Percentiles rank a stretch among this genome's conserved stretches.
Evolutionary conservation across 306 rosid genomes (phyloP).

Genomic region (Gastrolobium bilobum): DNA sequence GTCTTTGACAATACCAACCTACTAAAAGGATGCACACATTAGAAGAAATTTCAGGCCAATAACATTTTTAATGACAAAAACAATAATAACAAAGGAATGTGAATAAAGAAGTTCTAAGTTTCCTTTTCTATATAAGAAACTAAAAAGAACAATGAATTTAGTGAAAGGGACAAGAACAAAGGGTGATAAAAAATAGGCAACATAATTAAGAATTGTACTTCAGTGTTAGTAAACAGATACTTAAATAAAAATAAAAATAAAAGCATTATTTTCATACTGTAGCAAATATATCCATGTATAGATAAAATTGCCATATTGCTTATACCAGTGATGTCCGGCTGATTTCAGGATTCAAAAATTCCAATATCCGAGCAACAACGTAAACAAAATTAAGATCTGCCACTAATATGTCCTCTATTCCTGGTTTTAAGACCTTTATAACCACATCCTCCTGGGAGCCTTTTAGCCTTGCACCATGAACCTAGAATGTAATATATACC

Average conservation of each 20-base stretch:
- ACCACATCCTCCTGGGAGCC: constrained; percentile 95
- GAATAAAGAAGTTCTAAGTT: constrained; percentile 30
- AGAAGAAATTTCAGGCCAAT: constrained; percentile 48
- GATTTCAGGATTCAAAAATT: constrained; percentile 92
- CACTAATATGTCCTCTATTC: constrained; percentile 89
- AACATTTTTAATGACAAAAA: constrained; percentile 26
- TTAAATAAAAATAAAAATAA: not conserved
- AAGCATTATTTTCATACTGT: constrained; percentile 15
- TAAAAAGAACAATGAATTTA: constrained; percentile 33
- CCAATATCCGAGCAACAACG: constrained; percentile 88
- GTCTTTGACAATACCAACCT: constrained; percentile 95
- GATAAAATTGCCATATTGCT: constrained; percentile 34
- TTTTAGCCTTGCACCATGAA: constrained; percentile 93
- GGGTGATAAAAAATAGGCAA: constrained; percentile 32
- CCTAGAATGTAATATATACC: constrained; percentile 60
- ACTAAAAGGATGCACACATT: constrained; percentile 58
- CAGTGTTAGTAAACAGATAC: constrained; percentile 9
- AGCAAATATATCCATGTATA: constrained; percentile 32
- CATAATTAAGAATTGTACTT: constrained; percentile 33
- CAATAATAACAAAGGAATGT: constrained; percentile 7
- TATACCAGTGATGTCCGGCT: constrained; percentile 90
- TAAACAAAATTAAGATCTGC: constrained; percentile 96
- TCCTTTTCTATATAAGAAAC: constrained; percentile 19
- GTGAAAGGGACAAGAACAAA: constrained; percentile 10
- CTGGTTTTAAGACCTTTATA: constrained; percentile 96